A percentile compares a stretch with the other conserved stretches of the same genome.
These are phyloP conservation scores for Jimgerdemannia flammicorona DNA, from an alignment of 192 early-diverging fungal genomes.

Conservation along the genomic window DNA sequence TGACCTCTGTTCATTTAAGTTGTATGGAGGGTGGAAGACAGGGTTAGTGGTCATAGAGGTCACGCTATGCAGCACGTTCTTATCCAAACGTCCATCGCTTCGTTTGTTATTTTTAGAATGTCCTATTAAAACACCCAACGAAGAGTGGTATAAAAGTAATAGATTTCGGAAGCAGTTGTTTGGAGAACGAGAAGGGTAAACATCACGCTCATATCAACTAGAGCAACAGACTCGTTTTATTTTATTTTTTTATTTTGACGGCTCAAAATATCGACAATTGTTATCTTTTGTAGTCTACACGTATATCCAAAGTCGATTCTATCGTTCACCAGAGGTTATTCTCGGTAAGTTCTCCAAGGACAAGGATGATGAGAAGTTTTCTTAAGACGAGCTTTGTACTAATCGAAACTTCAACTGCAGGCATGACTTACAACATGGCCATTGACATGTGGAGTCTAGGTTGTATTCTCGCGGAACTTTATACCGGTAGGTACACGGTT, in stretches of 20 bases:
- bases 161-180: conserved; percentile 95
- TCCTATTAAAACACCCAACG: conserved; percentile 71
- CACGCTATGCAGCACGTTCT: not conserved
- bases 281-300: conserved; percentile 71
- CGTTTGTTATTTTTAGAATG: conserved; percentile 50
- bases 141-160: conserved; percentile 90
- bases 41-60: no score
- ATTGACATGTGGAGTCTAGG: conserved; percentile 99
- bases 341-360: conserved; percentile 40
- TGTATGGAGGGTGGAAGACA: no score
- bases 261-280: not conserved
- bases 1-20: no score
- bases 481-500: conserved; percentile 45
- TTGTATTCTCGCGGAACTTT: conserved; percentile 94
- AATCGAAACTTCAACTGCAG: not conserved
- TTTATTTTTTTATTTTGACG: not conserved
- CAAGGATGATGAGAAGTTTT: not conserved
- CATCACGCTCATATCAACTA: not conserved
- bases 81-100: conserved; percentile 11
- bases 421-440: conserved; percentile 81
- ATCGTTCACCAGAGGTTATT: conserved; percentile 98
- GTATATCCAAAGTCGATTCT: conserved; percentile 97
- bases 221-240: not conserved
- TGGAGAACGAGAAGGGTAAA: conserved; percentile 73
- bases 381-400: not conserved